phyloP scores from a whole-genome alignment of 805 yeast genomes.

The Komagataella kurtzmanii region DNA sequence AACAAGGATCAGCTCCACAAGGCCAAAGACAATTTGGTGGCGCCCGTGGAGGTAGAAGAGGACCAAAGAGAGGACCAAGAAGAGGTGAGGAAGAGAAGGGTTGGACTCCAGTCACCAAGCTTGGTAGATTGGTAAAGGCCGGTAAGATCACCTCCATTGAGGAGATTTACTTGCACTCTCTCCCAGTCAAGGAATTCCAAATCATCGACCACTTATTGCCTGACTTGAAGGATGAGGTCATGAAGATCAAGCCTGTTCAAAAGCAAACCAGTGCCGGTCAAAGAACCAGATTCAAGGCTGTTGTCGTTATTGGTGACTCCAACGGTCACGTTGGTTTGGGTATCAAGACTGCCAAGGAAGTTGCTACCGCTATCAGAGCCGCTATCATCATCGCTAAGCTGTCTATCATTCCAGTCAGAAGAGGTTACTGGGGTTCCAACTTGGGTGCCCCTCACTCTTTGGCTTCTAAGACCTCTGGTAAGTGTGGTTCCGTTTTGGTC shows the following conservation, averaged over 20 bases:
- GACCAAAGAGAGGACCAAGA: conserved; percentile 56
- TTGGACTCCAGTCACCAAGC: conserved; percentile 99
- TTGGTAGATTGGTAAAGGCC: conserved; percentile 99
- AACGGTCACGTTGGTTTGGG: conserved; percentile 99
- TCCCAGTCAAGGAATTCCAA: conserved; percentile 99
- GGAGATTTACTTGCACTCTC: conserved; percentile 98
- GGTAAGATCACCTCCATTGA: conserved; percentile 94
- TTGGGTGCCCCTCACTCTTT: conserved; percentile 99
- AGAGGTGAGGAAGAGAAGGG: conserved; percentile 93
- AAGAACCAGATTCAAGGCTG: conserved; percentile 99
- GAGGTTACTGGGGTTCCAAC: conserved; percentile 99
- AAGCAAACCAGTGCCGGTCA: conserved; percentile 99
- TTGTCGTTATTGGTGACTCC: conserved; percentile 97
- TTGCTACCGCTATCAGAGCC: conserved; percentile 99
- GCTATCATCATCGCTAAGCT: conserved; percentile 99
- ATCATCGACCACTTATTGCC: conserved; percentile 95
- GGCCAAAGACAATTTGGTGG: conserved; percentile 35
- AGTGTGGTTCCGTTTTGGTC: conserved; percentile 98
- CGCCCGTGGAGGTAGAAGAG: conserved; percentile 42
- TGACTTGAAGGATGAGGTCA: conserved; percentile 93
- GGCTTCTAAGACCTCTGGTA: conserved; percentile 96
- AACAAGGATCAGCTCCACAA: conserved; percentile 19
- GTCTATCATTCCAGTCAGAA: conserved; percentile 97
- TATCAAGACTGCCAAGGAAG: conserved; percentile 99
- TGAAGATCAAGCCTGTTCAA: conserved; percentile 99